phyloP scores from a whole-genome alignment of 2,329 filamentous ascomycete genomes.

The Dryadomyces quercus-mongolicae region DNA sequence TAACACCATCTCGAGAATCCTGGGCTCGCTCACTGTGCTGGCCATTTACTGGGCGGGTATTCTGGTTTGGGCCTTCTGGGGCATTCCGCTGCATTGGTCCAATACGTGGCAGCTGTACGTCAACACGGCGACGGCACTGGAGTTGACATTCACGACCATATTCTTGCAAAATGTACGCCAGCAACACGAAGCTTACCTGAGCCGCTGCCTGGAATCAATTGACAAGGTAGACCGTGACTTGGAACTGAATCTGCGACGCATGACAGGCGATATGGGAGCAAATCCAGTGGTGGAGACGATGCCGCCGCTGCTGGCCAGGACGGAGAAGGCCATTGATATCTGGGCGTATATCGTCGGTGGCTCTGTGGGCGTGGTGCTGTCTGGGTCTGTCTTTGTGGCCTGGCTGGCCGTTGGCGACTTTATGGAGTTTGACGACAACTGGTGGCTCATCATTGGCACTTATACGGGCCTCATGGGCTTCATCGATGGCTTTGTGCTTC shows the following conservation, averaged over 20 bases:
- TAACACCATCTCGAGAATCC: slow-evolving; percentile 13
- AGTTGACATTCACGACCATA: slow-evolving; percentile 26
- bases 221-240: slow-evolving; percentile 22
- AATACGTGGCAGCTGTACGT: slow-evolving; percentile 28
- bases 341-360: slow-evolving; percentile 30
- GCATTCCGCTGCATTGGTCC: too few species aligned
- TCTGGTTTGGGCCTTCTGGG: too few species aligned
- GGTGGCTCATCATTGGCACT: too few species aligned
- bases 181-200: slow-evolving; percentile 21
- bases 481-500: slow-evolving; percentile 22
- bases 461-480: too few species aligned
- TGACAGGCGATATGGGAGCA: slow-evolving; percentile 20
- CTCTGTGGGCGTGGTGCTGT: slow-evolving; percentile 24
- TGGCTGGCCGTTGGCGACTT: too few species aligned
- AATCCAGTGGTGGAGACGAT: slow-evolving; percentile 22
- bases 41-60: slow-evolving; percentile 19
- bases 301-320: slow-evolving; percentile 19
- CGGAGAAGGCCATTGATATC: slow-evolving; percentile 27
- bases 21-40: slow-evolving; percentile 20
- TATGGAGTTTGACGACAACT: too few species aligned
- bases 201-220: slow-evolving; percentile 20
- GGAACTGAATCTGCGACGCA: slow-evolving; percentile 20
- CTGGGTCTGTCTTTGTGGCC: too few species aligned
- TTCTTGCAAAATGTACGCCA: slow-evolving; percentile 27
- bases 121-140: slow-evolving; percentile 29